Evolutionary conservation across 2,329 filamentous ascomycete genomes (phyloP), one percentile per base, ranked within the genome.

Genomic region (Ophiobolus disseminans): DNA sequence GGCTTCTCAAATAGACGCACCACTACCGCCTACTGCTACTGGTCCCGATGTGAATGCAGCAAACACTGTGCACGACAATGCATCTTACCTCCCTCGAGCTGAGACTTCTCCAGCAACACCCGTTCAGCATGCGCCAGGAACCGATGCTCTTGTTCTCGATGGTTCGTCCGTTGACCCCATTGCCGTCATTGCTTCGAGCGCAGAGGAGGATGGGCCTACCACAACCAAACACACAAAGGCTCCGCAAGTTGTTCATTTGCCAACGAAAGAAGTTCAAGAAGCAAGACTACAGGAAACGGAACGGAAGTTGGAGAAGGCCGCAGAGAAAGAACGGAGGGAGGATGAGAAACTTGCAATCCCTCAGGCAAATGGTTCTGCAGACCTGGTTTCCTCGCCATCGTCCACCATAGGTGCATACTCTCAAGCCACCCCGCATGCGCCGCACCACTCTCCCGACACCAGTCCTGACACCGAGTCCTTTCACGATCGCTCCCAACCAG

Each of bases 361-460:
- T 37, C 61, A 55, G 40, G 45, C 60, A 5, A 64, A 61, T 30
- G 61, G 45, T 2, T 30, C 56, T 8, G 52, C 55, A 53, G 68
- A 76, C 46, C 48, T 66, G 53, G 70, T 73, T 6, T 80, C 78
- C 9, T 80, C 77, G 10, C 82, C 83, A 19, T 82, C 78, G 7
- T 93, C 90, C 5, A 91, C 88, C 1, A 76, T 83, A 45, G 85
- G 80, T 23, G 82, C 86, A 1, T 86, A 87, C 60, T 91, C 88
- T 34, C 86, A 86, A 45, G 85, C 87, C 17, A 94, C 90, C 0
- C 88, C 90, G 1, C 82, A 81, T 26, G 80, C 86, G 30, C 82
- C 86, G 50, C 83, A 87, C 54, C 82, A 80, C 5, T 91, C 89
- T 1, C 84, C 88, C 1, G 86, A 88, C 58, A 91, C 89, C 1